A percentile compares a stretch with the other conserved stretches of the same genome.
Conservation (phyloP, 179 eudicot genomes). For the Silene vulgaris region DNA sequence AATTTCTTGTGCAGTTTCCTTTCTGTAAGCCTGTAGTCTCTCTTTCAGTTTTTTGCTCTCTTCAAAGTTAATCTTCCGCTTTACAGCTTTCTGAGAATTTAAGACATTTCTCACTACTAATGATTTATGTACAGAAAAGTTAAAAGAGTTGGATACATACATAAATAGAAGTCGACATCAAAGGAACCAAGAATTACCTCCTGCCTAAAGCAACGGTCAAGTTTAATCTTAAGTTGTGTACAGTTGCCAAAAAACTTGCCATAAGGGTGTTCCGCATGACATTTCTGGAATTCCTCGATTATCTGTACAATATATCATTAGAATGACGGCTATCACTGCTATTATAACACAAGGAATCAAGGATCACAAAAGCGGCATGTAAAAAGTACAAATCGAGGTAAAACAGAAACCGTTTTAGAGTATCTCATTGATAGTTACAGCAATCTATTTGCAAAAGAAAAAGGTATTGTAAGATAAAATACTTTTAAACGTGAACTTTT, state of each 20-base stretch:
- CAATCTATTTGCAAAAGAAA: not conserved
- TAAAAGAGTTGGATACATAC: not conserved
- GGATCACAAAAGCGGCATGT: not conserved
- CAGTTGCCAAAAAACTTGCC: conserved; percentile 78
- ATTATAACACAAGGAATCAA: not conserved
- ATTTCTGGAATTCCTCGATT: conserved; percentile 77
- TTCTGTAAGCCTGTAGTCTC: conserved; percentile 61
- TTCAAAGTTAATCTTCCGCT: conserved; percentile 77
- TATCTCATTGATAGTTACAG: not conserved
- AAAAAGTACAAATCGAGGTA: not conserved
- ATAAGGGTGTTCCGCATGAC: conserved; percentile 73
- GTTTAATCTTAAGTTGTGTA: conserved; percentile 80
- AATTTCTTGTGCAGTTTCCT: conserved; percentile 39
- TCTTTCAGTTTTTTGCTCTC: conserved; percentile 80
- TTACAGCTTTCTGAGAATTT: conserved; percentile 56
- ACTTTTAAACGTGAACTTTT: not conserved
- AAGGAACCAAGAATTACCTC: conserved; percentile 43
- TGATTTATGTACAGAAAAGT: not conserved
- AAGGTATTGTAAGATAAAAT: not conserved
- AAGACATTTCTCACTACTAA: not conserved
- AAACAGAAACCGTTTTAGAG: not conserved
- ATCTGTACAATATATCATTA: conserved; percentile 42
- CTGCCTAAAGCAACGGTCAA: conserved; percentile 80
- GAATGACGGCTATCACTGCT: not conserved
- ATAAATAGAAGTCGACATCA: not conserved